Evolutionary conservation across 257 asterid genomes (phyloP).

Genomic region (Solanum stenotomum): DNA sequence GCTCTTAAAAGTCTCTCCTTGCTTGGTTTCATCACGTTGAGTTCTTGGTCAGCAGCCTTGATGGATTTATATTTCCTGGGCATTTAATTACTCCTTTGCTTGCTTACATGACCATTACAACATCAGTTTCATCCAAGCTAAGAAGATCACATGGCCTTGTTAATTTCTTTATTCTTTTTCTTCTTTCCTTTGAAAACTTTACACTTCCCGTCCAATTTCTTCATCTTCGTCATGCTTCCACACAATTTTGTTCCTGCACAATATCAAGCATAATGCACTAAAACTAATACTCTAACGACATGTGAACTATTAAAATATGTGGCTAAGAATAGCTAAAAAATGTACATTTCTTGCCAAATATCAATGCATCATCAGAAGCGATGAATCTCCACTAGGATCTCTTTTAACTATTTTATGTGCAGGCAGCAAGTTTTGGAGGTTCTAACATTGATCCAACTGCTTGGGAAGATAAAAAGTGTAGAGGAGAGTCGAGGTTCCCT

Average conservation of each 20-base stretch:
- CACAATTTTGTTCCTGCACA: background rate
- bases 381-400: background rate
- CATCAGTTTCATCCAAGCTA: background rate
- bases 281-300: background rate
- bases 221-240: background rate
- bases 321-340: background rate
- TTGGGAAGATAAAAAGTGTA: slow-evolving; percentile 96
- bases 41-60: background rate
- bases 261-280: background rate
- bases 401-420: background rate
- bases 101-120: background rate
- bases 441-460: slow-evolving; percentile 95
- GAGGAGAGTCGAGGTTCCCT: slow-evolving; percentile 96
- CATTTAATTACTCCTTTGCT: background rate
- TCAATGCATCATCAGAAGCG: background rate
- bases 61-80: background rate
- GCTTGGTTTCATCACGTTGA: background rate
- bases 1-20: background rate
- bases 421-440: slow-evolving; percentile 92
- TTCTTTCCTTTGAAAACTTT: background rate
- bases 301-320: background rate
- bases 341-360: background rate
- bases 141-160: background rate
- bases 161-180: background rate
- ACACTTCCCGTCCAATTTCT: background rate